Base-by-base conservation (phyloP, 2,329 filamentous ascomycete species). In the Nemania bipapillata region DNA sequence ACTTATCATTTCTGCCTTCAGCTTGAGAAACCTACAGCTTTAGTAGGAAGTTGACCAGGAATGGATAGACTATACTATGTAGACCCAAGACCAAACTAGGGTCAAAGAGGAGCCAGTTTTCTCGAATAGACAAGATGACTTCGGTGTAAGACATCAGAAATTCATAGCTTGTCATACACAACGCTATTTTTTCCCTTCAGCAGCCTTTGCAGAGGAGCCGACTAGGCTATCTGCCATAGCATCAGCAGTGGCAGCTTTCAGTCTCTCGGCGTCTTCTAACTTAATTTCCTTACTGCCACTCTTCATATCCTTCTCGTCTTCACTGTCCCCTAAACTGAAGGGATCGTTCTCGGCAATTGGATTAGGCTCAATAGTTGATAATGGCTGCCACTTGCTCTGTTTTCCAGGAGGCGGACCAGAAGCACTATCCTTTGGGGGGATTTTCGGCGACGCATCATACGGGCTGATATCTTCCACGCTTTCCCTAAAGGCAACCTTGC, bases 341-440 rank as follows among this genome's bases (percentile, higher is more conserved):
- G 96, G 96, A 77, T 99, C 96, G 75, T 97, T 95, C 74, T 98
- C 94, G 20, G 87, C 86, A 70, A 97, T 91, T 15, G 95, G 94
- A 71, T 88, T 91, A 0, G 94, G 93, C 72, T 96, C 92, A 15
- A 97, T 89, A 0, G 91, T 87, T 12, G 94, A 93, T 74, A 99
- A 83, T 9, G 96, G 95, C 80, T 99, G 95, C 96, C 96, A 99
- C 83, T 99, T 99, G 86, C 94, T 97, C 53, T 88, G 81, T 82
- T 94, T 96, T 72, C 85, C 84, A n/a, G 83, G 79, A 26, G 75
- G 76, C 50, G 81, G 77, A 24, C 78, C 78, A 37, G 81, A 76
- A 32, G 79, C 76, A 68, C 73, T 81, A 77, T 85, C 88, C 80
- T 85, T 89, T 73, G 83, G 83, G 30, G 80, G 85, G 60, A 83